These are phyloP conservation scores for Tuber melanosporum DNA, from an alignment of 495 filamentous ascomycete genomes.

Conservation along the genomic window DNA sequence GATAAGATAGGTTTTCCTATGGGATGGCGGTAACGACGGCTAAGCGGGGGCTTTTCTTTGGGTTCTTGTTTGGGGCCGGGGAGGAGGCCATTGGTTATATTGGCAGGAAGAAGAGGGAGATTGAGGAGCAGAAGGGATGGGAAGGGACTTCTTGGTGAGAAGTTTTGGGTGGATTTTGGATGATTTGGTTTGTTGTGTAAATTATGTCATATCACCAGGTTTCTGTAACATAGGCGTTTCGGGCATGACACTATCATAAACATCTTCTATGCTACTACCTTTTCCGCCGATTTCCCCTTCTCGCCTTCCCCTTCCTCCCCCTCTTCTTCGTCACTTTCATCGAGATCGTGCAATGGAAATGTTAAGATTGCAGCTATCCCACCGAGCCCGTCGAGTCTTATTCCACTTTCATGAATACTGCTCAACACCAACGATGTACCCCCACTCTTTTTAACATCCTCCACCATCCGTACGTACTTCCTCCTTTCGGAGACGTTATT, in stretches of 20 bases:
- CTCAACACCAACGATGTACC: constrained; percentile 84
- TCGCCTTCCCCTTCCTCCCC: constrained; percentile 23
- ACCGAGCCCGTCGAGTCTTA: constrained; percentile 73
- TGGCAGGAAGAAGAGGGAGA: constrained; percentile 48
- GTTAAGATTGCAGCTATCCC: constrained; percentile 86
- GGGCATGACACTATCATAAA: neutral
- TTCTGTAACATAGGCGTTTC: constrained; percentile 3
- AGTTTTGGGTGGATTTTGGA: neutral
- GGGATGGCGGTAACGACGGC: constrained; percentile 77
- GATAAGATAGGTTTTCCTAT: constrained; percentile 69
- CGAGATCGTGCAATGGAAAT: constrained; percentile 72
- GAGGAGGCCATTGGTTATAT: constrained; percentile 63
- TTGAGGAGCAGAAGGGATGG: constrained; percentile 19
- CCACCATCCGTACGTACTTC: constrained; percentile 77
- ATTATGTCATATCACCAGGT: neutral
- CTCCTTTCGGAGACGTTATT: constrained; percentile 73
- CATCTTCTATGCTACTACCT: constrained; percentile 11
- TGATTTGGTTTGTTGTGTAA: neutral
- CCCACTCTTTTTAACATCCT: constrained; percentile 81
- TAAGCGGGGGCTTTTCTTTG: constrained; percentile 67
- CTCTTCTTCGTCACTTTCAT: constrained; percentile 58
- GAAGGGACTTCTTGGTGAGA: constrained; percentile 4
- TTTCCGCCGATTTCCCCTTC: neutral
- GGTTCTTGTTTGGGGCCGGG: constrained; percentile 69
- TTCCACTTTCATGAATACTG: constrained; percentile 89